These are phyloP conservation scores for Penicillium paneum DNA, from an alignment of 2,329 filamentous ascomycete genomes.

Conservation along the genomic window DNA sequence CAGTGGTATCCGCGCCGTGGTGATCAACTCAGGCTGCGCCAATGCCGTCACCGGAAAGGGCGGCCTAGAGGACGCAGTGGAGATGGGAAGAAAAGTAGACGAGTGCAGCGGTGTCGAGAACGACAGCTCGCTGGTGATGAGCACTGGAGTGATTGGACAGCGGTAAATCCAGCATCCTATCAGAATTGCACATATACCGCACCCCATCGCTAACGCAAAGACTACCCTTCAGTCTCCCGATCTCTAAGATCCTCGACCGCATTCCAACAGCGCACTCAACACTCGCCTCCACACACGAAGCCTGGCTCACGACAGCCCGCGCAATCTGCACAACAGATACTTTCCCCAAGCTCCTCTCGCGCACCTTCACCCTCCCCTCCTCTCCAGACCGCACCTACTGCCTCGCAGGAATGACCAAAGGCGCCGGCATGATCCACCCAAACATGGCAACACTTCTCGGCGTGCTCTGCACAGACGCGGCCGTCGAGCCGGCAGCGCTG, in stretches of 20 bases:
- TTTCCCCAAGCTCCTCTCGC: slow-evolving; percentile 91
- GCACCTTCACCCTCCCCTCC: slow-evolving; percentile 78
- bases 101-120: slow-evolving; percentile 54
- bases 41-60: slow-evolving; percentile 94
- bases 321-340: slow-evolving; percentile 99
- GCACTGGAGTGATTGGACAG: slow-evolving; percentile 95
- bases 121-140: slow-evolving; percentile 86
- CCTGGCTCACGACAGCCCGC: slow-evolving; percentile 82
- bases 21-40: slow-evolving; percentile 94
- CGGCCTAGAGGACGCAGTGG: slow-evolving; percentile 80
- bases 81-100: slow-evolving; percentile 79
- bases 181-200: neutral
- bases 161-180: slow-evolving; percentile 50
- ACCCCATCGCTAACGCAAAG: neutral
- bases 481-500: slow-evolving; percentile 66
- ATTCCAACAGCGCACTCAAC: slow-evolving; percentile 72
- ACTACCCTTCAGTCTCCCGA: slow-evolving; percentile 63
- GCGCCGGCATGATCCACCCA: slow-evolving; percentile 97
- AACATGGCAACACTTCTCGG: slow-evolving; percentile 97
- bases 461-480: slow-evolving; percentile 86
- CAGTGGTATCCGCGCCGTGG: slow-evolving; percentile 70
- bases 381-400: slow-evolving; percentile 72
- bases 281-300: slow-evolving; percentile 71
- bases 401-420: slow-evolving; percentile 94
- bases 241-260: slow-evolving; percentile 79